These are phyloP conservation scores for Arthrobotrys musiformis DNA, from an alignment of 2,329 filamentous ascomycete genomes.

Conservation along the genomic window DNA sequence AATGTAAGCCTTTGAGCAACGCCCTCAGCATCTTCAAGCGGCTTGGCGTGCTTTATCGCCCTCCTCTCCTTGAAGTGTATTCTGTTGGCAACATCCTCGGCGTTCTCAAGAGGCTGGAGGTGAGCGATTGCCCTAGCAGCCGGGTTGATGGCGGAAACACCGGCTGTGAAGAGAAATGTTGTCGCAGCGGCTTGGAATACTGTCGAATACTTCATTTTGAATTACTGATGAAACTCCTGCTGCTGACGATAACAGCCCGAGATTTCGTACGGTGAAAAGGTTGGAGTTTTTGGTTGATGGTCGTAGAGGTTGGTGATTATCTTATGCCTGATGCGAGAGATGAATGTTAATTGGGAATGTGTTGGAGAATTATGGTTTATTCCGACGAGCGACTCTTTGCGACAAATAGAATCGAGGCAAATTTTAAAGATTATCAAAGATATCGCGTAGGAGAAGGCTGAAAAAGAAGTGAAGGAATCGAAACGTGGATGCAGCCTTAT, in stretches of 20 bases:
- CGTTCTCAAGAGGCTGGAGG: slow-evolving; percentile 7
- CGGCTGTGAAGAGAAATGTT: slow-evolving; percentile 24
- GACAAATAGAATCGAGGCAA: not conserved
- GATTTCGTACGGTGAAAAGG: slow-evolving; percentile 20
- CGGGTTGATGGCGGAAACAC: slow-evolving; percentile 27
- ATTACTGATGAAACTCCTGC: not conserved
- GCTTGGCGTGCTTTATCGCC: slow-evolving; percentile 21
- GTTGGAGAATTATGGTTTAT: slow-evolving; percentile 3
- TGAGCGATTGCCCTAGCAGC: slow-evolving; percentile 20
- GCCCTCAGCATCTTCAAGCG: slow-evolving; percentile 19
- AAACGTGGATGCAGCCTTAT: slow-evolving; percentile 13
- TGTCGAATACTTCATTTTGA: slow-evolving; percentile 31
- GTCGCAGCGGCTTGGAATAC: slow-evolving; percentile 23
- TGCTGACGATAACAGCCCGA: not conserved
- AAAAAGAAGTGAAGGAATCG: slow-evolving; percentile 10
- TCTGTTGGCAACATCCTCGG: slow-evolving; percentile 27
- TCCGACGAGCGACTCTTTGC: not conserved
- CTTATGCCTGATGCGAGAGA: not conserved
- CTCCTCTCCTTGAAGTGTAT: slow-evolving; percentile 23
- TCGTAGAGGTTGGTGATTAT: not conserved
- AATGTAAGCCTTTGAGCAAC: slow-evolving; percentile 27
- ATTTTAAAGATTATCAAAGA: too few relatives aligned
- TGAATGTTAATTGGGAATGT: slow-evolving; percentile 8
- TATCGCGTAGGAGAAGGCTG: slow-evolving; percentile 13
- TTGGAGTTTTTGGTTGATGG: not conserved